Evolutionary conservation across 306 rosid genomes (phyloP), one percentile per base, ranked within the genome.

Genomic region (Begonia fuchsioides): DNA sequence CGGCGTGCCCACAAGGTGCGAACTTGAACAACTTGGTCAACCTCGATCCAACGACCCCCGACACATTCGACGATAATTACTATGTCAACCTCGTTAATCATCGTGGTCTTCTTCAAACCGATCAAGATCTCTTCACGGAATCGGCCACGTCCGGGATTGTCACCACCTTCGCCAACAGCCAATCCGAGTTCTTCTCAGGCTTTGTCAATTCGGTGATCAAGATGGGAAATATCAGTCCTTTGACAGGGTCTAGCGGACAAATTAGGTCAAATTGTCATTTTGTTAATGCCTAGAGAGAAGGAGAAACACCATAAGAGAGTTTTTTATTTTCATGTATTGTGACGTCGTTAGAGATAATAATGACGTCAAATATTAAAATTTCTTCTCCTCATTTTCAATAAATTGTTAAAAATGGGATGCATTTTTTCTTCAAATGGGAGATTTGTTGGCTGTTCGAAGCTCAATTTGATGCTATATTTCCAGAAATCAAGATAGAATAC

Each of bases 401-500:
- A 19, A 20, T 20, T 20, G 5, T 20, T 20, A 0, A 20, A 20
- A 20, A 20, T 20, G 32, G 32, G 3, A 2, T 20, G 32, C 32
- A 20, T 20, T 20, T 20, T 1, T 3, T 20, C 32, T 2, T 20
- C 32, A 20, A 20, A 20, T 20, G 5, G 3, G 5, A 20, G 5
- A 20, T 20, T 20, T 20, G 0, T 20, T 0, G 95, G 97, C 69
- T 95, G 72, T 43, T 95, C 68, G 2, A 88, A 84, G 15, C 81
- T 86, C 52, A 93, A 90, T 75, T 84, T 88, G 67, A 20, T 20
- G 32, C 3, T 20, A 2, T 20, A 20, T 20, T 20, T 20, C 32
- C 32, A 20, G 32, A 20, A 20, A 20, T 20, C 32, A 20, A 20
- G n/a, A 20, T 7, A 20, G 6, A 20, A 20, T 3, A 3, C 32